These are phyloP conservation scores for Rhodotorula toruloides DNA, from an alignment of 768 basidiomycete species.

Conservation along the genomic window DNA sequence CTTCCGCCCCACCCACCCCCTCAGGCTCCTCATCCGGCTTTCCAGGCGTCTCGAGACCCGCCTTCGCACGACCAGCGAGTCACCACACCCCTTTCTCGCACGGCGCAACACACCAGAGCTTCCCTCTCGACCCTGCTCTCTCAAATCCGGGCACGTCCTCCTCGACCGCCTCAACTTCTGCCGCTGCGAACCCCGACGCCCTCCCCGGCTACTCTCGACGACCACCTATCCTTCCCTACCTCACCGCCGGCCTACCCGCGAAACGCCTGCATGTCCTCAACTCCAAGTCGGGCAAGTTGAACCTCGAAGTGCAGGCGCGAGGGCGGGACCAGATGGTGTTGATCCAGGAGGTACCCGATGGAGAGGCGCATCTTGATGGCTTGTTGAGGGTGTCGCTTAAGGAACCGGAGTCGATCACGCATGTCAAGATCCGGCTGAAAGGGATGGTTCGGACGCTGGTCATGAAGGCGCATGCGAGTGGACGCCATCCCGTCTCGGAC, in stretches of 20 bases:
- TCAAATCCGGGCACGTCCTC: not conserved
- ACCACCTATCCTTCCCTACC: not conserved
- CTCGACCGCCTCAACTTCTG: no score
- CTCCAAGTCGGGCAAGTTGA: slow-evolving; percentile 20
- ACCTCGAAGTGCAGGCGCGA: slow-evolving; percentile 10
- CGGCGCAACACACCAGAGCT: not conserved
- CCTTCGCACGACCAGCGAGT: no score
- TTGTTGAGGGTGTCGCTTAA: not conserved
- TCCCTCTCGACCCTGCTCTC: not conserved
- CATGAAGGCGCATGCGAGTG: slow-evolving; percentile 23
- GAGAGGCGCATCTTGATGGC: not conserved
- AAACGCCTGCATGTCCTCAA: slow-evolving; percentile 15
- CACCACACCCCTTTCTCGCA: not conserved
- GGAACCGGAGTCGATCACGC: slow-evolving; percentile 20
- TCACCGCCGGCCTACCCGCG: slow-evolving; percentile 2
- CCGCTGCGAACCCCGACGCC: not conserved
- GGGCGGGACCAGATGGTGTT: slow-evolving; percentile 25
- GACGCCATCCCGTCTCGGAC: slow-evolving; percentile 19
- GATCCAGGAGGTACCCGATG: slow-evolving; percentile 19
- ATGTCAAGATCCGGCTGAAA: slow-evolving; percentile 29
- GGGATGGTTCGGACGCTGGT: slow-evolving; percentile 32
- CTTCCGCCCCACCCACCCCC: not conserved
- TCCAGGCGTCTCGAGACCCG: not conserved
- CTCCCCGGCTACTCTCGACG: slow-evolving; percentile 8
- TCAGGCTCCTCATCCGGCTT: not conserved